Evolutionary conservation across 2,329 filamentous ascomycete species (phyloP).

Genomic region (Cladophialophora yegresii): DNA sequence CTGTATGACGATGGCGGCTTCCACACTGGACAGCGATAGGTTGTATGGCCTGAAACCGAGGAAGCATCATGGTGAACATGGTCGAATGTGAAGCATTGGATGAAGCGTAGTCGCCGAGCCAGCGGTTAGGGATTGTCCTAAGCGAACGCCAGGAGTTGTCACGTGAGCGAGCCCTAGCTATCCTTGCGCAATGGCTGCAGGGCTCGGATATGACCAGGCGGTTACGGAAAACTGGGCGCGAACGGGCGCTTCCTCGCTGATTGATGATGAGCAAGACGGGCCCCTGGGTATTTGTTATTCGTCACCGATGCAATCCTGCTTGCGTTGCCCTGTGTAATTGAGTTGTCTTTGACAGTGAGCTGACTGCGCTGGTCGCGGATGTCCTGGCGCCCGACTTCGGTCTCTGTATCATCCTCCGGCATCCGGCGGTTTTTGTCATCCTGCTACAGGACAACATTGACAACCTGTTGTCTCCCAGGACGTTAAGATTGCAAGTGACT

Average conservation of each 20-base stretch:
- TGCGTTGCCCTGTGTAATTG: neutral
- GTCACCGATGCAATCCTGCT: neutral
- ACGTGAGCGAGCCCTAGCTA: constrained; percentile 7
- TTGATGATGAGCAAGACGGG: neutral
- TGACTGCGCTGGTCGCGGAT: neutral
- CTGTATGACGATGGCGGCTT: constrained; percentile 32
- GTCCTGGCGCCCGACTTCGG: neutral
- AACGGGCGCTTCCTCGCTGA: constrained; percentile 16
- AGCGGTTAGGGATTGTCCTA: constrained; percentile 22
- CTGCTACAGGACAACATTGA: constrained; percentile 9
- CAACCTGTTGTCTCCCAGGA: neutral
- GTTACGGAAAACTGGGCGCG: constrained; percentile 3
- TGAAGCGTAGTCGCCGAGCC: constrained; percentile 22
- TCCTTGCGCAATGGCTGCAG: neutral
- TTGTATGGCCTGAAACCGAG: constrained; percentile 26
- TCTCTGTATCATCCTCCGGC: neutral
- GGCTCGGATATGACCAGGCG: constrained; percentile 20
- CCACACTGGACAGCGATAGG: constrained; percentile 22
- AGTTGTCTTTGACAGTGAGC: neutral
- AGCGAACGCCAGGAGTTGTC: neutral
- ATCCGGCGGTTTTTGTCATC: constrained; percentile 10
- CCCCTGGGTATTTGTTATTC: neutral
- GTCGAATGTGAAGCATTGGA: constrained; percentile 29
- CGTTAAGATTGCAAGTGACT: constrained; percentile 8
- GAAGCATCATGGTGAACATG: constrained; percentile 23